Evolutionary conservation across 306 rosid genomes (phyloP), one percentile per base, ranked within the genome.

Genomic region (Prunus padus): DNA sequence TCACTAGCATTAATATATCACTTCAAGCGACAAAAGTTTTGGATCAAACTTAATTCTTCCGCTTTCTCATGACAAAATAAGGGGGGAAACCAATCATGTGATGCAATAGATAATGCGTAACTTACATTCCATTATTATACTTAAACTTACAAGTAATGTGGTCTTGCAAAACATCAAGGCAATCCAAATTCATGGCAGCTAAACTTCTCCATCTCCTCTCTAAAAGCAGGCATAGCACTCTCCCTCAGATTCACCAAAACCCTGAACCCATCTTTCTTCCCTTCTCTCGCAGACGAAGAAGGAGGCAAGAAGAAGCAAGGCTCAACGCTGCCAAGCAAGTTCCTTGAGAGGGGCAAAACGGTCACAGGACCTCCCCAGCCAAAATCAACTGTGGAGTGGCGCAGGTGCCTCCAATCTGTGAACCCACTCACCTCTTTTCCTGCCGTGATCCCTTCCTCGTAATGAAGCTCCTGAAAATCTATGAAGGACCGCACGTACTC

Each of bases 281-380:
- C 83, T 0, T 23, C 56, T 62, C 71, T 62, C 1, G 25, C 73
- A 31, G 77, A 50, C 8, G 63, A 79, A 22, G 97, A 86, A 81
- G 82, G 77, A 23, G 97, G 98, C 87, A 94, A 84, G 81, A 91
- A 91, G 77, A 83, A 94, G 71, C 95, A 87, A 63, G 93, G 98
- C 80, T 94, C 95, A 59, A 86, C 86, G 50, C 97, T 83, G 28
- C 98, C 98, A 74, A 91, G 91, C 18, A 94, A 82, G 73, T 82
- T 77, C 63, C 82, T 81, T 2, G 87, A 89, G 31, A 94, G 89
- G 0, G 97, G 98, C 71, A 94, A 50, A 57, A 94, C 96, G 25
- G 90, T 88, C 18, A 91, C 90, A 0, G 98, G 98, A 54, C 97
- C 98, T 63, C 98, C 98, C 93, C 94, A 90, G 0, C 98, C 98